Evolutionary conservation across 768 basidiomycete species (phyloP).

Genomic region (Paxillus involutus): DNA sequence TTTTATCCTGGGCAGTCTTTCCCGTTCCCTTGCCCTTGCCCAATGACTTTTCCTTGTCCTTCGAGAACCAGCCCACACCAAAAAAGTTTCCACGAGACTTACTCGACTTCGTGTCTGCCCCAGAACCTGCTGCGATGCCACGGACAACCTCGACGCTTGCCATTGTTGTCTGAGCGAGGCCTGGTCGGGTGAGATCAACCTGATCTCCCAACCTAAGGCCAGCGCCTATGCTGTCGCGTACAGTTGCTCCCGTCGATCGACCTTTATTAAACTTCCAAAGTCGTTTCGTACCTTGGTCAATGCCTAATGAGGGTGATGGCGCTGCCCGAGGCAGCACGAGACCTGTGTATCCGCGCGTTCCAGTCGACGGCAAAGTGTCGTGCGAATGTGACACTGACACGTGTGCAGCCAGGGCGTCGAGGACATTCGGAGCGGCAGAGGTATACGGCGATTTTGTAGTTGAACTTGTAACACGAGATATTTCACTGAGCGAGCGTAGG

Average conservation of each 20-base stretch:
- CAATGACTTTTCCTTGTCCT: constrained; percentile 16
- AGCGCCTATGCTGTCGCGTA: constrained; percentile 23
- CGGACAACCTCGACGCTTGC: constrained; percentile 78
- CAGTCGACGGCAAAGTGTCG: constrained; percentile 40
- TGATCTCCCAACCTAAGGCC: constrained; percentile 41
- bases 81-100: constrained; percentile 26
- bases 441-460: constrained; percentile 34
- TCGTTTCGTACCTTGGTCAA: constrained; percentile 14
- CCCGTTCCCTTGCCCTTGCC: constrained; percentile 7
- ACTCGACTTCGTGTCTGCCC: constrained; percentile 11
- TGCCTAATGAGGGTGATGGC: constrained; percentile 19
- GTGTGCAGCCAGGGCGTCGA: constrained; percentile 34
- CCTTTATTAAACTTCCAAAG: constrained; percentile 25
- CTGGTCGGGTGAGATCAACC: constrained; percentile 72
- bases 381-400: constrained; percentile 25
- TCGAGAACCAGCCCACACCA: constrained; percentile 29
- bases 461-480: constrained; percentile 15
- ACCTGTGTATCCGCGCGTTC: constrained; percentile 56
- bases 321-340: constrained; percentile 49
- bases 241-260: constrained; percentile 5
- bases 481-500: constrained; percentile 13
- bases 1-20: constrained; percentile 6
- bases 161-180: constrained; percentile 87
- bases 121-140: constrained; percentile 40
- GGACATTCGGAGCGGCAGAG: constrained; percentile 25